Evolutionary conservation across 192 early-diverging fungal species (phyloP).

Genomic region (Anaeromyces robustus): DNA sequence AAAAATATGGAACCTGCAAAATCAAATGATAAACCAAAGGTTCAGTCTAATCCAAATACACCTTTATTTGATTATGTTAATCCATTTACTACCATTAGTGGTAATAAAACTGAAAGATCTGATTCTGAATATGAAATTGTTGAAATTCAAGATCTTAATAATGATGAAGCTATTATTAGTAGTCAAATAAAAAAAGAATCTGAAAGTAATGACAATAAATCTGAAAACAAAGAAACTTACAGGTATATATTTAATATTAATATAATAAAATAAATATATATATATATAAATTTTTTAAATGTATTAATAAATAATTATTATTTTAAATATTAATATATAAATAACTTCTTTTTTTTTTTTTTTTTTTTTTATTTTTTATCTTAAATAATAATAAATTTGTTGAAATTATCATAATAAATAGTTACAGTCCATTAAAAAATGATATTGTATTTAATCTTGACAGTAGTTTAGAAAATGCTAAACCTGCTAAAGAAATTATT

Average conservation of each 20-base stretch:
- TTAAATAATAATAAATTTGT: too few relatives aligned
- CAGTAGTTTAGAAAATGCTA: neutral
- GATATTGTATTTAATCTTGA: neutral
- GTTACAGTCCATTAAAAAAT: neutral
- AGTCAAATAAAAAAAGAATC: neutral
- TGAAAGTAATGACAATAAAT: neutral
- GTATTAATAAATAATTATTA: too few relatives aligned
- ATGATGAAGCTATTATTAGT: neutral
- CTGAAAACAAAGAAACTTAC: neutral
- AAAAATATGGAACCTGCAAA: neutral
- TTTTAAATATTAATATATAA: too few relatives aligned
- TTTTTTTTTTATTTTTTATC: too few relatives aligned
- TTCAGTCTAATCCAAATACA: neutral
- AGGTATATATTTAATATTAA: too few relatives aligned
- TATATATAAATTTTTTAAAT: too few relatives aligned
- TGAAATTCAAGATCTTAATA: neutral
- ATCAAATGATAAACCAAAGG: neutral
- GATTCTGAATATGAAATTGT: neutral
- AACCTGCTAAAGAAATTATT: neutral
- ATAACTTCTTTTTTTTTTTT: too few relatives aligned
- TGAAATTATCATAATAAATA: neutral
- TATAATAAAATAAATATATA: too few relatives aligned
- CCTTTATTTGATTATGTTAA: neutral
- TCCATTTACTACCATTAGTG: neutral
- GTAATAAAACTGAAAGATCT: neutral